phyloP scores from a whole-genome alignment of 2,329 filamentous ascomycete genomes.

The Tolypocladium capitatum region DNA sequence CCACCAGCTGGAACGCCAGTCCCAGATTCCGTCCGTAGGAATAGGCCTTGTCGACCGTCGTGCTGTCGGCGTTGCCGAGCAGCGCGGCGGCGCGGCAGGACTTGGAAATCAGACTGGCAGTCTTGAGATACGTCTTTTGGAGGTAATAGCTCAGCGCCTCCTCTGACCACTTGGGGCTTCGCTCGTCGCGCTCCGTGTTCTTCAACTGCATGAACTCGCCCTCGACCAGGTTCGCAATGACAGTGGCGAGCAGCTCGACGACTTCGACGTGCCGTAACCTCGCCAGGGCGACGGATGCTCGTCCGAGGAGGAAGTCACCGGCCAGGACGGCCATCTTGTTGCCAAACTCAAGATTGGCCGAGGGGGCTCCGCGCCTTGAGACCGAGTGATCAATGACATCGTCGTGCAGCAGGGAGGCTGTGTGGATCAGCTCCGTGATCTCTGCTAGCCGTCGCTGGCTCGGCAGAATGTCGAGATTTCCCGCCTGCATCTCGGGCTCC shows the following conservation, averaged over 20 bases:
- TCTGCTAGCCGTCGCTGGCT: constrained; percentile 85
- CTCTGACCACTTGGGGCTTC: constrained; percentile 72
- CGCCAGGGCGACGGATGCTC: constrained; percentile 86
- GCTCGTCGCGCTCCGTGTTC: constrained; percentile 84
- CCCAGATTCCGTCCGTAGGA: constrained; percentile 86
- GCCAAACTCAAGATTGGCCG: constrained; percentile 88
- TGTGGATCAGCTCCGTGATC: constrained; percentile 96
- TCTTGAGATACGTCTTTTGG: constrained; percentile 97
- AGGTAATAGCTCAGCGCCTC: constrained; percentile 87
- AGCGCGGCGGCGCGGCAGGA: constrained; percentile 83
- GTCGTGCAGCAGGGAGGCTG: constrained; percentile 89
- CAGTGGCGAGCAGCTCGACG: constrained; percentile 83
- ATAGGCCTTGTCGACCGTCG: constrained; percentile 85
- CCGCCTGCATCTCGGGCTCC: constrained; percentile 17
- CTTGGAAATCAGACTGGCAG: constrained; percentile 89
- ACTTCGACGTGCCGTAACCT: constrained; percentile 87
- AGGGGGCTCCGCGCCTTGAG: constrained; percentile 69
- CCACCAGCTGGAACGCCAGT: constrained; percentile 90
- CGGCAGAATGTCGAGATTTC: constrained; percentile 64
- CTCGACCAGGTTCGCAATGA: constrained; percentile 94
- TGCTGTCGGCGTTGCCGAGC: constrained; percentile 60
- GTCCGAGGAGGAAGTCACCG: constrained; percentile 88
- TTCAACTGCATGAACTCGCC: constrained; percentile 99
- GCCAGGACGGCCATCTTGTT: constrained; percentile 99
- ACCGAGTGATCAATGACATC: constrained; percentile 94